Percentiles rank a stretch among this genome's conserved stretches.
Conservation (phyloP, 345 rosid species). For the Citrus cavaleriei region DNA sequence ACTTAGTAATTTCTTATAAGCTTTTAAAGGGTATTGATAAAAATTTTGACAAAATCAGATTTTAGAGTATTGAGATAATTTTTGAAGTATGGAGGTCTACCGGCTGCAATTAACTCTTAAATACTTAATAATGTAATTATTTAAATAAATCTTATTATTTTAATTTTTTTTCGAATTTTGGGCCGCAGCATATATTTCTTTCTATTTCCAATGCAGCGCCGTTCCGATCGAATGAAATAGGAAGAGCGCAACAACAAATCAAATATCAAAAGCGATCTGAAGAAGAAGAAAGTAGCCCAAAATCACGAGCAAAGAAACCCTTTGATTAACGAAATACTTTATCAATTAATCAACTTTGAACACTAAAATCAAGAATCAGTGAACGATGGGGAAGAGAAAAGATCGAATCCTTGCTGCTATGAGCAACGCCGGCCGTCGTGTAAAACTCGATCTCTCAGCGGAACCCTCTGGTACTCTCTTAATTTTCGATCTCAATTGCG, state of each 20-base stretch:
- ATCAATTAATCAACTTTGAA: background rate
- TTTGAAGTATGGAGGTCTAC: no score
- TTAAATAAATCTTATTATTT: no score
- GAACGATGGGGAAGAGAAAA: conserved; percentile 84
- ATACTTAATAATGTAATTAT: no score
- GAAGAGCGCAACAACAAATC: no score
- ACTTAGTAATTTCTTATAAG: accelerated
- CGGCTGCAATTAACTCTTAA: no score
- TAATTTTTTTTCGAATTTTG: no score
- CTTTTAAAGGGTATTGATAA: no score
- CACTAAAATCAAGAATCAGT: background rate
- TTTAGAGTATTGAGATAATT: no score
- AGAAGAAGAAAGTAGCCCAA: background rate
- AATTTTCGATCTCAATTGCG: background rate
- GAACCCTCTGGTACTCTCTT: conserved; percentile 86
- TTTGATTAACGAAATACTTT: background rate
- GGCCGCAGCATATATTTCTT: no score
- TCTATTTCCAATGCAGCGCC: no score
- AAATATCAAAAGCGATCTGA: background rate
- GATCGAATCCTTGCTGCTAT: conserved; percentile 86
- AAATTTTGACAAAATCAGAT: no score
- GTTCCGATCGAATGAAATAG: background rate
- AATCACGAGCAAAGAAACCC: background rate
- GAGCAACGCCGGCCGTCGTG: conserved; percentile 82
- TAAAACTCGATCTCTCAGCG: conserved; percentile 92